Evolutionary conservation across 805 yeast species (phyloP).

Genomic region (Ogataea trehaloabstinens): DNA sequence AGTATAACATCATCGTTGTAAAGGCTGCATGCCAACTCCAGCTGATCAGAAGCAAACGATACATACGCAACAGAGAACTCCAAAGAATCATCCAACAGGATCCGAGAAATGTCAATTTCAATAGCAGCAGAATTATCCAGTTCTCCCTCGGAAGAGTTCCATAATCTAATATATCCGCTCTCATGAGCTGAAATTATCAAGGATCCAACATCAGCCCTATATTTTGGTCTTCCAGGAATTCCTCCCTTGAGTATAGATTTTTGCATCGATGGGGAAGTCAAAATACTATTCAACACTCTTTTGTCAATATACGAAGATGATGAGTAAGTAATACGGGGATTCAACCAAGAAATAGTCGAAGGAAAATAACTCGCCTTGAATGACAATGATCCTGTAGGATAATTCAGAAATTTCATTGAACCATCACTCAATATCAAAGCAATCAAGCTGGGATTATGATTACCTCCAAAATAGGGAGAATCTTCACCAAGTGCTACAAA

Average conservation of each 20-base stretch:
- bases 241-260: slow-evolving; percentile 74
- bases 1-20: slow-evolving; percentile 71
- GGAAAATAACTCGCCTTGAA: slow-evolving; percentile 68
- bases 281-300: slow-evolving; percentile 27
- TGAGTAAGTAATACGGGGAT: slow-evolving; percentile 65
- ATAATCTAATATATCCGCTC: slow-evolving; percentile 77
- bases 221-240: slow-evolving; percentile 52
- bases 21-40: slow-evolving; percentile 70
- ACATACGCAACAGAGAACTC: slow-evolving; percentile 51
- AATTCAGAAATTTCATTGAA: slow-evolving; percentile 58
- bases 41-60: slow-evolving; percentile 75
- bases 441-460: slow-evolving; percentile 70
- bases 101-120: slow-evolving; percentile 54
- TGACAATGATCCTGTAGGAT: slow-evolving; percentile 52
- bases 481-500: slow-evolving; percentile 55
- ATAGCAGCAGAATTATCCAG: slow-evolving; percentile 55
- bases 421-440: slow-evolving; percentile 62
- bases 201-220: slow-evolving; percentile 52
- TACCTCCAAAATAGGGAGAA: slow-evolving; percentile 78
- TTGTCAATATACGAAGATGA: slow-evolving; percentile 43
- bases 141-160: slow-evolving; percentile 82
- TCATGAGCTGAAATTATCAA: slow-evolving; percentile 81
- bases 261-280: slow-evolving; percentile 52
- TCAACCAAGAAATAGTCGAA: slow-evolving; percentile 72
- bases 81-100: slow-evolving; percentile 41